Base-by-base conservation (phyloP, 2,329 filamentous ascomycete species). In the Myotisia sp. region DNA sequence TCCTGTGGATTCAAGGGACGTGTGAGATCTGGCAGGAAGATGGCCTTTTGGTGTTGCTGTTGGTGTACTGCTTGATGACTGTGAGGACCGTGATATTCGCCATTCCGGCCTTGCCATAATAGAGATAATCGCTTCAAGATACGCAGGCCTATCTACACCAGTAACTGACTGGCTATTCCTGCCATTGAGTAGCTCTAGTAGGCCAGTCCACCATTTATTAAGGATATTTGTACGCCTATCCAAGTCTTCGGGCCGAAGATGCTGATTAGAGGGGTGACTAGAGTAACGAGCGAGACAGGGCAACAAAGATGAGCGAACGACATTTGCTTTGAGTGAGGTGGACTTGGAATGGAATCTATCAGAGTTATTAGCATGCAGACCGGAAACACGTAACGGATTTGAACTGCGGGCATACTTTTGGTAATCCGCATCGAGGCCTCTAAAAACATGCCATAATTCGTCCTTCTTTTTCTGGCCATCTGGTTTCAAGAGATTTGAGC, bases 71-170 rank as follows among this genome's bases (percentile, higher is more conserved):
- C 22, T 29, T 21, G 38, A 33, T 3, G 36, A 30, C 12, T 23
- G 23, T 13, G 68, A 71, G 3, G 74, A 74, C 0, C 79, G 79
- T 17, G 76, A 70, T 34, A 79, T 67, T 41, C 82, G 74, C 86
- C 86, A 94, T 59, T 94, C 86, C 0, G 79, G 75, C 29, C 86
- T 72, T 56, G 79, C 79, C 85, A 93, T 92, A 50, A 94, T 74
- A 34, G 79, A 72, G 31, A 78, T 75, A 14, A 81, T 69, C 4
- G 75, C 79, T 50, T 93, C 85, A 20, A 92, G 68, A 27, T 92
- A 73, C 2, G 75, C 70, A 0, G 84, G 82, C 20, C 84, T 69
- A 49, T 93, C 86, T n/a, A 83, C 77, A 7, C 82, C 82, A 1
- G 83, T 76, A 9, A 93, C 76, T 3, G 79, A 77, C 47, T 84